Percentiles rank a stretch among this genome's conserved stretches.
These are phyloP conservation scores for Francoa sonchifolia DNA, from an alignment of 441 rosid genomes.

Conservation along the genomic window DNA sequence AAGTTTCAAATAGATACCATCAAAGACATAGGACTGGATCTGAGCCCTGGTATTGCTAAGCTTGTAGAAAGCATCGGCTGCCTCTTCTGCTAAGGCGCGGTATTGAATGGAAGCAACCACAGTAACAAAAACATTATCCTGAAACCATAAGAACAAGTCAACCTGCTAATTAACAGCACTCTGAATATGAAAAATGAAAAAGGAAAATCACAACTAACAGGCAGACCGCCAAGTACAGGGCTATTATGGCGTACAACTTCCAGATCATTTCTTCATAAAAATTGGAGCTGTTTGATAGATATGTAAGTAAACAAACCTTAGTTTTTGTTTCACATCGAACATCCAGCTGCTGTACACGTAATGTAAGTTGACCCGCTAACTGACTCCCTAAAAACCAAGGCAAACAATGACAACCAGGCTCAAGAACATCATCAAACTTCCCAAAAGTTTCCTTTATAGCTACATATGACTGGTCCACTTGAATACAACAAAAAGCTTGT, in stretches of 20 bases:
- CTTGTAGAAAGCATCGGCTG: constrained; percentile 54
- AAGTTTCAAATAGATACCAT: constrained; percentile 29
- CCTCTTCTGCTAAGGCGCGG: constrained; percentile 49
- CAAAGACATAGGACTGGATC: constrained; percentile 68
- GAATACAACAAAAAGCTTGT: constrained; percentile 27
- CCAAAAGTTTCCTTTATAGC: constrained; percentile 26
- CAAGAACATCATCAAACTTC: constrained; percentile 23
- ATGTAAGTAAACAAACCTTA: constrained; percentile 11
- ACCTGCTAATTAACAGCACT: too few relatives aligned
- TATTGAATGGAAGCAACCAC: constrained; percentile 71
- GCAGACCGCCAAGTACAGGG: too few relatives aligned
- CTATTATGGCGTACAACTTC: too few relatives aligned
- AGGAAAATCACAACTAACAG: too few relatives aligned
- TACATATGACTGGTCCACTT: constrained; percentile 29
- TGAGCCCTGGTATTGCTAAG: constrained; percentile 54
- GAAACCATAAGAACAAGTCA: constrained; percentile 8
- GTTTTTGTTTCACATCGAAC: constrained; percentile 47
- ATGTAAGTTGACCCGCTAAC: constrained; percentile 20
- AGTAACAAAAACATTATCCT: constrained; percentile 74
- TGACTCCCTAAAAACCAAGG: constrained; percentile 27
- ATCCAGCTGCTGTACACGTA: constrained; percentile 38
- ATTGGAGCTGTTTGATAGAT: neutral
- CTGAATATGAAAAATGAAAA: too few relatives aligned
- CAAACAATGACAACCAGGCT: constrained; percentile 26
- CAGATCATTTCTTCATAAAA: too few relatives aligned